Evolutionary conservation across 441 rosid genomes (phyloP).

Genomic region (Gossypium lobatum): DNA sequence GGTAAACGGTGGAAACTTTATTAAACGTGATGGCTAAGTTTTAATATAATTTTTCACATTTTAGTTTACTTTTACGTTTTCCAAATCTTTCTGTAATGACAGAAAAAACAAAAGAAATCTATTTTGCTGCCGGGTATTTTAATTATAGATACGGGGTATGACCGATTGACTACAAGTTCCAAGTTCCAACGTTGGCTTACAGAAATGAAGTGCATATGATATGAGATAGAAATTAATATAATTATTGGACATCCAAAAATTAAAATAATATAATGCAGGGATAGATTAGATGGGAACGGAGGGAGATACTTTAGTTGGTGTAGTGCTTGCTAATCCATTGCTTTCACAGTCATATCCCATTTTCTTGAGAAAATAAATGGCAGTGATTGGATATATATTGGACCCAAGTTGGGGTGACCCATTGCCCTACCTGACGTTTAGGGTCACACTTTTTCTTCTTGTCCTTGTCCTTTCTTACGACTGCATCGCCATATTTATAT

Average conservation of each 20-base stretch:
- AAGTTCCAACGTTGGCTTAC: not conserved
- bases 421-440: not conserved
- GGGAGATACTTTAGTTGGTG: not conserved
- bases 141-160: too few species aligned
- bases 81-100: not conserved
- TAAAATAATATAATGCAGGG: not conserved
- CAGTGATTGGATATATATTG: not conserved
- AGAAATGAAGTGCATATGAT: not conserved
- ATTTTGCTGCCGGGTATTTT: not conserved
- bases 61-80: too few species aligned
- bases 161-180: not conserved
- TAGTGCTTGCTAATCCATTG: not conserved
- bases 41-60: not conserved
- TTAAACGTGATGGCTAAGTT: not conserved
- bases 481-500: too few species aligned
- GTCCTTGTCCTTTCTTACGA: too few species aligned
- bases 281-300: not conserved
- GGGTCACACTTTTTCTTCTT: too few species aligned
- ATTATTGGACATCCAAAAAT: too few species aligned
- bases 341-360: constrained; percentile 11
- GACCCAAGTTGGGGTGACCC: not conserved
- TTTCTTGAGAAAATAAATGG: not conserved
- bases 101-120: not conserved
- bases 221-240: not conserved
- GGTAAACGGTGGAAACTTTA: not conserved